A percentile compares a stretch with the other conserved stretches of the same genome.
phyloP scores from a whole-genome alignment of 192 early-diverging fungal species.

The Coemansia sp. region DNA sequence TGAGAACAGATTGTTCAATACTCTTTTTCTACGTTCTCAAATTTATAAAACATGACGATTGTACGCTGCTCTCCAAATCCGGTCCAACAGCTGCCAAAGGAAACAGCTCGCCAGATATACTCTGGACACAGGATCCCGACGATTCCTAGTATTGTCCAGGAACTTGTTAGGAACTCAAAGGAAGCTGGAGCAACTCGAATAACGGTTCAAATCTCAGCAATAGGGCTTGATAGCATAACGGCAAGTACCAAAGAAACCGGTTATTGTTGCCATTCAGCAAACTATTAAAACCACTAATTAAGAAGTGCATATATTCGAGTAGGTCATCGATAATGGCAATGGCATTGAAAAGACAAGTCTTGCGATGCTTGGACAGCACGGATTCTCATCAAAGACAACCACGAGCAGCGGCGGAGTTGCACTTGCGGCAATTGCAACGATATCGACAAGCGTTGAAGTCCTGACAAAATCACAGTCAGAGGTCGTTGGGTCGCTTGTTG shows the following conservation, averaged over 20 bases:
- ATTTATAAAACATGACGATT: not conserved
- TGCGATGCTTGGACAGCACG: conserved; percentile 17
- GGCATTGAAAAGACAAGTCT: conserved; percentile 17
- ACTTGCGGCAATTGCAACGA: conserved; percentile 24
- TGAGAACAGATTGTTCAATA: too few species aligned
- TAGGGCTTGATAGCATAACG: conserved; percentile 26
- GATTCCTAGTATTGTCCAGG: conserved; percentile 29
- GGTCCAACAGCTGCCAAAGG: conserved; percentile 5
- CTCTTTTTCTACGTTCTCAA: not conserved
- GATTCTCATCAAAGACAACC: conserved; percentile 24
- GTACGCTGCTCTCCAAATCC: not conserved
- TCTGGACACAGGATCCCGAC: conserved; percentile 33
- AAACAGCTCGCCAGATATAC: conserved; percentile 24
- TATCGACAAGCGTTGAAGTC: conserved; percentile 27
- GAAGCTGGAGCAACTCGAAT: conserved; percentile 27
- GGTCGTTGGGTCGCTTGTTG: conserved; percentile 12
- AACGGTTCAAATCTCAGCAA: conserved; percentile 10
- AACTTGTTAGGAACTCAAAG: conserved; percentile 25
- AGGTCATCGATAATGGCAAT: conserved; percentile 25
- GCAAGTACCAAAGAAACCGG: conserved; percentile 5
- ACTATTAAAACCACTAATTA: not conserved
- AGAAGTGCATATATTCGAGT: not conserved
- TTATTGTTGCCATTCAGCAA: not conserved
- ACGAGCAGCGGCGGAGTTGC: conserved; percentile 10
- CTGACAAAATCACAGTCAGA: conserved; percentile 19